Percentiles rank a stretch among this genome's conserved stretches.
Evolutionary conservation across 371 early-diverging fungal genomes (phyloP).

Genomic region (Mucor lusitanicus): DNA sequence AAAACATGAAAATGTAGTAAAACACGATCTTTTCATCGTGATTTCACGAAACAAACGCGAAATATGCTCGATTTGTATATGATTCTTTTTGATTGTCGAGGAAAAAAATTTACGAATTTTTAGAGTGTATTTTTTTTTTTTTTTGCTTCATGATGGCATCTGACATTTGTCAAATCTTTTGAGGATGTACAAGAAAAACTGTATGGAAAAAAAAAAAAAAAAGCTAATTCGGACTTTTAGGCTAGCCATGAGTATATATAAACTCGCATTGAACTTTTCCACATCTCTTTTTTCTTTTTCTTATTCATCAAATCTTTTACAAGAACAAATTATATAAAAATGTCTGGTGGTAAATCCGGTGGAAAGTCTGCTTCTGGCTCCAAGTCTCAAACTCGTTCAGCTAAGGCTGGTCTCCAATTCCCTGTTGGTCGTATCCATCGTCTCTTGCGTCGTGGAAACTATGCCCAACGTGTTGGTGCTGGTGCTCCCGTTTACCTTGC

Average conservation of each 20-base stretch:
- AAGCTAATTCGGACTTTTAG: constrained; percentile 13
- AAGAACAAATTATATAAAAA: constrained; percentile 17
- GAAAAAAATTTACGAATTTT: constrained; percentile 21
- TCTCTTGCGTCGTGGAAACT: constrained; percentile 93
- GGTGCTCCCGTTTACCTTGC: constrained; percentile 95
- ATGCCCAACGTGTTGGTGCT: constrained; percentile 93
- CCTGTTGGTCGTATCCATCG: constrained; percentile 97
- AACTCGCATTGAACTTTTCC: constrained; percentile 7
- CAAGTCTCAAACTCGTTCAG: constrained; percentile 69
- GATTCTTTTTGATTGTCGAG: neutral
- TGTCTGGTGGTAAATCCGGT: constrained; percentile 58
- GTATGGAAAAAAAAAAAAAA: neutral
- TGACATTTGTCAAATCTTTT: neutral
- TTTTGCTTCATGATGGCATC: neutral
- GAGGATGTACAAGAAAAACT: neutral
- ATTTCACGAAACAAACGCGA: constrained; percentile 31
- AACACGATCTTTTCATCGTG: constrained; percentile 11
- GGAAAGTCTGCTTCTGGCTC: constrained; percentile 57
- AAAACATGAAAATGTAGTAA: neutral
- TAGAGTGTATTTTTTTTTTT: constrained; percentile 3
- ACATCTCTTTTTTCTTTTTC: constrained; percentile 15
- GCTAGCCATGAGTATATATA: constrained; percentile 1
- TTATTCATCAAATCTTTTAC: constrained; percentile 12
- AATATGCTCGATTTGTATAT: constrained; percentile 13
- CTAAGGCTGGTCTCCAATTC: constrained; percentile 91